Percentiles rank a stretch among this genome's conserved stretches.
Conservation (phyloP, 2,329 filamentous ascomycete species). For the Aspergillus hiratsukae region DNA sequence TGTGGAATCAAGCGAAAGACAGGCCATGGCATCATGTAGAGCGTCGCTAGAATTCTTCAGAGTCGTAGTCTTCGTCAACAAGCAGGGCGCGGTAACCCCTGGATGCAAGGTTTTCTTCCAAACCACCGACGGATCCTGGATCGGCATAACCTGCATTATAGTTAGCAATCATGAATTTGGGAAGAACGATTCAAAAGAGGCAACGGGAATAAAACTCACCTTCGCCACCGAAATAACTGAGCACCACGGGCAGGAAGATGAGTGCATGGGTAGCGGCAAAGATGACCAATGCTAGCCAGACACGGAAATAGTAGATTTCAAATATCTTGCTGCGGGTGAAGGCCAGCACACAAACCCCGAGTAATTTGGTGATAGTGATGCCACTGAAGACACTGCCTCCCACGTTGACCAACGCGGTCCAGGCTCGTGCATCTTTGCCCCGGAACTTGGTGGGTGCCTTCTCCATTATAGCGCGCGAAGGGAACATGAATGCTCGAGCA, state of each 20-base stretch:
- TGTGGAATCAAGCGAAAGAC: background rate
- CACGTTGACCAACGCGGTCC: slow-evolving; percentile 91
- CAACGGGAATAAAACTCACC: slow-evolving; percentile 44
- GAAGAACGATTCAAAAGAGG: slow-evolving; percentile 11
- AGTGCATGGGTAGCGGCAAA: slow-evolving; percentile 87
- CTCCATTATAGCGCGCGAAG: slow-evolving; percentile 75
- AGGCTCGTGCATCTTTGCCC: slow-evolving; percentile 78
- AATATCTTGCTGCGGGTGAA: slow-evolving; percentile 98
- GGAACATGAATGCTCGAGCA: slow-evolving; percentile 93
- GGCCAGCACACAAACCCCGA: slow-evolving; percentile 86
- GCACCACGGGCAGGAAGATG: slow-evolving; percentile 82
- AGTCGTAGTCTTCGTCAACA: slow-evolving; percentile 71
- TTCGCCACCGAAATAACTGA: slow-evolving; percentile 79
- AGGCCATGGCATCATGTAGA: background rate
- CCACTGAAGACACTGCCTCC: slow-evolving; percentile 92
- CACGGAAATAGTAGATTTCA: slow-evolving; percentile 97
- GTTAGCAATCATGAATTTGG: background rate
- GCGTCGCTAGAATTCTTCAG: slow-evolving; percentile 54
- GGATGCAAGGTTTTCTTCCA: slow-evolving; percentile 82
- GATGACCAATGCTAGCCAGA: slow-evolving; percentile 87
- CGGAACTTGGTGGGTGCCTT: slow-evolving; percentile 72
- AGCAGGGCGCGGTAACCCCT: slow-evolving; percentile 72
- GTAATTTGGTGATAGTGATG: slow-evolving; percentile 91
- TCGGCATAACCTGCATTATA: slow-evolving; percentile 67
- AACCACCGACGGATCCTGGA: slow-evolving; percentile 76